Conservation (phyloP, 305 asterid species). For the Ilex paraguariensis region DNA sequence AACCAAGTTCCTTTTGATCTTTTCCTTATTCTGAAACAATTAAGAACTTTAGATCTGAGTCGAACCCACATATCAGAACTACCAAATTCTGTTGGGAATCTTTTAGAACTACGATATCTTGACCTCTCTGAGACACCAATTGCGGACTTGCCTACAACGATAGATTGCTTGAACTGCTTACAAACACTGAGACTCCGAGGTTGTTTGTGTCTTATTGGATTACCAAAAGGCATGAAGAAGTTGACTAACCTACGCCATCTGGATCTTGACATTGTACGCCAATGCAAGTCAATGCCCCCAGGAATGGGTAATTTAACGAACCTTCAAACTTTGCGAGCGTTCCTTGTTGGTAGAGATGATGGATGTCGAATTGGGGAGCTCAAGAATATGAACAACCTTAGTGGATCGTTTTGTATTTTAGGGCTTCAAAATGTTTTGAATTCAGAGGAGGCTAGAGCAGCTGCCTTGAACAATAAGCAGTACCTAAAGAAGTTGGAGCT, state of each 20-base stretch:
- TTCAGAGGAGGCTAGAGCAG: constrained; percentile 31
- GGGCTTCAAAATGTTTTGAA: constrained; percentile 32
- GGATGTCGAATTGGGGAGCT: constrained; percentile 31
- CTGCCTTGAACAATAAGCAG: constrained; percentile 23
- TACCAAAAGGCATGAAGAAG: constrained; percentile 32
- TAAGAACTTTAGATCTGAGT: constrained; percentile 37
- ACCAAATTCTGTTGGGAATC: constrained; percentile 26
- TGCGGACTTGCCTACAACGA: constrained; percentile 25
- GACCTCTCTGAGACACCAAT: constrained; percentile 37
- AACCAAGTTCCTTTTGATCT: constrained; percentile 14
- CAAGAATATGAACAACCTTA: constrained; percentile 32
- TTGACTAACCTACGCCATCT: constrained; percentile 34
- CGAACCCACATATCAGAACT: constrained; percentile 24
- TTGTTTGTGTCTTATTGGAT: constrained; percentile 21
- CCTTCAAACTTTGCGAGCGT: constrained; percentile 37
- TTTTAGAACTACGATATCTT: constrained; percentile 27
- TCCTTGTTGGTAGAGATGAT: constrained; percentile 37
- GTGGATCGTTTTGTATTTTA: constrained; percentile 38
- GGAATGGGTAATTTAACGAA: constrained; percentile 31
- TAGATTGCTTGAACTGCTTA: constrained; percentile 20
- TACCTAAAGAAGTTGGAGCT: constrained; percentile 17
- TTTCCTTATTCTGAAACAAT: constrained; percentile 19
- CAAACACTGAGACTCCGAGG: constrained; percentile 35
- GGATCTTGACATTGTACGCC: constrained; percentile 30
- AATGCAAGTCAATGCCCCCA: constrained; percentile 33